Percentiles rank a stretch among this genome's conserved stretches.
Conservation (phyloP, 2,329 filamentous ascomycete genomes). For the Beauveria bassiana region DNA sequence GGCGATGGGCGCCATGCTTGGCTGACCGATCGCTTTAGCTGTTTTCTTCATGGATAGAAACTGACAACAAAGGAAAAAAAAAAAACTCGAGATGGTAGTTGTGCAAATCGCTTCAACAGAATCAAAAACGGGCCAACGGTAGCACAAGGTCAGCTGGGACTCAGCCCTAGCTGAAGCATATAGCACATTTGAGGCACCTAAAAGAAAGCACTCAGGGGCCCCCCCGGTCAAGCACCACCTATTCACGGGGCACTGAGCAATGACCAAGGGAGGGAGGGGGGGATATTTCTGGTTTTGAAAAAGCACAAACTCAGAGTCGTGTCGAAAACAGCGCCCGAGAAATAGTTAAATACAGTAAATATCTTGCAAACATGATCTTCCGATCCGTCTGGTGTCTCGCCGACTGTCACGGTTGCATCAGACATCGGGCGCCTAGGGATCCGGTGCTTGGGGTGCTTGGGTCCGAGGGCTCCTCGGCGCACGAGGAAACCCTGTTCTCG, state of each 20-base stretch:
- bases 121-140: too few species aligned
- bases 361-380: not conserved
- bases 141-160: too few species aligned
- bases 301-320: not conserved
- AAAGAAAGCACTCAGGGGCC: too few species aligned
- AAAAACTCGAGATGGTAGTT: not conserved
- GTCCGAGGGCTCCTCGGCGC: slow-evolving; percentile 1
- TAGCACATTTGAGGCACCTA: too few species aligned
- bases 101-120: too few species aligned
- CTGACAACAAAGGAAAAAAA: not conserved
- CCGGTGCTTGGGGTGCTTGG: not conserved
- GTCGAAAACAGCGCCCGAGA: too few species aligned
- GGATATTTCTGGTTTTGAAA: not conserved
- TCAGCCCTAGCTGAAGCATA: too few species aligned
- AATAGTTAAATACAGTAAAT: not conserved
- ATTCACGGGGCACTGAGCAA: too few species aligned
- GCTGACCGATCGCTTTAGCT: not conserved
- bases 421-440: not conserved
- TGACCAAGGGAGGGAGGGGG: too few species aligned
- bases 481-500: not conserved
- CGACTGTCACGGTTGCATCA: not conserved
- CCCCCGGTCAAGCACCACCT: too few species aligned
- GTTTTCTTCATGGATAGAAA: not conserved
- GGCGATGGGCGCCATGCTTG: not conserved
- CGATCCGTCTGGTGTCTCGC: not conserved